Evolutionary conservation across 768 basidiomycete species (phyloP).

Genomic region (Asterophora parasitica): DNA sequence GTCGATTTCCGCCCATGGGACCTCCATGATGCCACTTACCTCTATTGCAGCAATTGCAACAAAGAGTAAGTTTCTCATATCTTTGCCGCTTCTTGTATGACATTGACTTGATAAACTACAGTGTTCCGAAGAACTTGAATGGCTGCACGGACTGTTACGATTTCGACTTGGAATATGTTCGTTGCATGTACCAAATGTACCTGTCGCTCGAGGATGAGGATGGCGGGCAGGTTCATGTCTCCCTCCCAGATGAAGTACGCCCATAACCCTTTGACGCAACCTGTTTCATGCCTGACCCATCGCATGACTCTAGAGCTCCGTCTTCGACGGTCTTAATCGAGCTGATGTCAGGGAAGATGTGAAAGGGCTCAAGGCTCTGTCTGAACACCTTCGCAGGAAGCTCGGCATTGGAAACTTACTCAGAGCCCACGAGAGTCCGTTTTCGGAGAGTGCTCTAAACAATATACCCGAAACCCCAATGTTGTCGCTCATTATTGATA

Average conservation of each 20-base stretch:
- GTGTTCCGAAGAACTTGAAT: conserved; percentile 37
- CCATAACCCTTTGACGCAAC: neutral
- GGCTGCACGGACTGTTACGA: conserved; percentile 52
- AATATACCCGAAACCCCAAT: conserved; percentile 8
- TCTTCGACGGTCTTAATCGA: conserved; percentile 42
- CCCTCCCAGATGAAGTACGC: conserved; percentile 43
- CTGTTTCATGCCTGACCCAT: no score
- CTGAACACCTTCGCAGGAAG: conserved; percentile 37
- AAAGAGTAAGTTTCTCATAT: conserved; percentile 33
- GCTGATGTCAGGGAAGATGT: conserved; percentile 38
- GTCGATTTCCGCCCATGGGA: conserved; percentile 53
- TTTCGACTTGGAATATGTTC: conserved; percentile 44
- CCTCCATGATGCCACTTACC: conserved; percentile 41
- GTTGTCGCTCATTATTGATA: conserved; percentile 18
- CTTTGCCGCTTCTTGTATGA: neutral
- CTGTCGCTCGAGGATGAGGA: conserved; percentile 49
- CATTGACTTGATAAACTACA: conserved; percentile 18
- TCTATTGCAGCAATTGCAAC: conserved; percentile 50
- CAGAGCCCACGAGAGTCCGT: conserved; percentile 29
- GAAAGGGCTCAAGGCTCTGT: conserved; percentile 32
- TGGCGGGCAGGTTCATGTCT: conserved; percentile 37
- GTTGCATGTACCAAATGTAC: conserved; percentile 44
- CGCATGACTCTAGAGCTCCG: conserved; percentile 3
- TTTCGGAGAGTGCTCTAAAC: conserved; percentile 1
- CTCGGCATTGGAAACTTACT: conserved; percentile 38